Evolutionary conservation across 306 rosid genomes (phyloP).

Genomic region (Prunus mira): DNA sequence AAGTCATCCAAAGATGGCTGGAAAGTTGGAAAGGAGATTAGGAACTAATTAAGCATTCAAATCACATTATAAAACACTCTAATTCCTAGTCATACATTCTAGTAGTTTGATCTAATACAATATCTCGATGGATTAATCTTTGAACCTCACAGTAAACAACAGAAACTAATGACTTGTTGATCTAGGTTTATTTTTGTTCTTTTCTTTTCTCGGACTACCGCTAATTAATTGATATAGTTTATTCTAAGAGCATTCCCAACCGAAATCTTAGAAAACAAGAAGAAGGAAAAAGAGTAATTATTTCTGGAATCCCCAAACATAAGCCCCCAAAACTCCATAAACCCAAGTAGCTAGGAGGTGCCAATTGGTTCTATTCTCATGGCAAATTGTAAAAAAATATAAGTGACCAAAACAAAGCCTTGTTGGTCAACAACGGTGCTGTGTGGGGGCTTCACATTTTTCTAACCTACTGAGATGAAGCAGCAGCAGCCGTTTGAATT

Average conservation of each 20-base stretch:
- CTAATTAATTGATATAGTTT: too few species aligned
- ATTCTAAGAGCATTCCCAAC: too few species aligned
- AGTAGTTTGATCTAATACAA: neutral
- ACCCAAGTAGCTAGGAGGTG: neutral
- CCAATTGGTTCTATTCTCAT: neutral
- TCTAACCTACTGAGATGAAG: neutral
- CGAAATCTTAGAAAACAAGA: too few species aligned
- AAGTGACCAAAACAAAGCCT: neutral
- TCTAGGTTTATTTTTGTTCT: neutral
- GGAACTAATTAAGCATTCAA: neutral
- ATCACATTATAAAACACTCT: neutral
- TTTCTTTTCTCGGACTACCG: neutral
- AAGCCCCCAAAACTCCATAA: neutral
- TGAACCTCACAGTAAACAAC: neutral
- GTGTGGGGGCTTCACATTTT: neutral
- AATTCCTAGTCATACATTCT: neutral
- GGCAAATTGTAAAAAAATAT: neutral
- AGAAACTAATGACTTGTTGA: neutral
- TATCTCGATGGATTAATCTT: neutral
- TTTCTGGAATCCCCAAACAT: neutral
- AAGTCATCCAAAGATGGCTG: neutral
- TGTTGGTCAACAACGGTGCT: neutral
- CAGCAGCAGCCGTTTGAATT: neutral
- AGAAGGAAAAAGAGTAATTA: too few species aligned
- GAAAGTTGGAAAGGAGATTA: too few species aligned